These are phyloP conservation scores for Auricularia sp. DNA, from an alignment of 768 basidiomycete species.

Conservation along the genomic window DNA sequence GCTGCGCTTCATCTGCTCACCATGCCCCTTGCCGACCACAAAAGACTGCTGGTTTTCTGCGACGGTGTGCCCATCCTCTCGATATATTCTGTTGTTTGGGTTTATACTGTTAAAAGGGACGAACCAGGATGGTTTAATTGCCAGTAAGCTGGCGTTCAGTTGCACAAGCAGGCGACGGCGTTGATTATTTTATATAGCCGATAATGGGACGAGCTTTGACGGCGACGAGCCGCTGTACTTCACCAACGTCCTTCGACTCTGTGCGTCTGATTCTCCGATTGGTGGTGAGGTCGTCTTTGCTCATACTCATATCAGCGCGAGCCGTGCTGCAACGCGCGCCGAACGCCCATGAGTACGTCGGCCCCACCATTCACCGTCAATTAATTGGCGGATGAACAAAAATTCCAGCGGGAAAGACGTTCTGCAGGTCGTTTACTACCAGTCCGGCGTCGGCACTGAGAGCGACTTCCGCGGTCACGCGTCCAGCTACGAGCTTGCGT, in stretches of 20 bases:
- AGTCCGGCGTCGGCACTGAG: slow-evolving; percentile 1
- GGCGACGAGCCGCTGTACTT: not conserved
- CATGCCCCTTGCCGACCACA: not conserved
- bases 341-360: not conserved
- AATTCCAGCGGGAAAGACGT: not conserved
- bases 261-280: not conserved
- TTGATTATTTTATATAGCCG: not conserved
- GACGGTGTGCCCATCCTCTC: not conserved
- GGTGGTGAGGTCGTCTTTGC: not conserved
- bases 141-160: not conserved
- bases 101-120: not conserved
- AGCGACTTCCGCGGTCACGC: slow-evolving; percentile 3
- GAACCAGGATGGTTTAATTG: not conserved
- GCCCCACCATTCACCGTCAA: too few species aligned
- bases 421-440: slow-evolving; percentile 5
- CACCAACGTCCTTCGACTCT: not conserved
- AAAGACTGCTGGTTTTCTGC: not conserved
- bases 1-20: not conserved
- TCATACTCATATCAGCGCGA: not conserved
- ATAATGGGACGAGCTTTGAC: not conserved
- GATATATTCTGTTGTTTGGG: not conserved
- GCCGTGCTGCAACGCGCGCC: not conserved
- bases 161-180: not conserved
- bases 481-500: not conserved
- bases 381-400: too few species aligned